Base-by-base conservation (phyloP, 2,329 filamentous ascomycete species). In the Botrytis medusae region DNA sequence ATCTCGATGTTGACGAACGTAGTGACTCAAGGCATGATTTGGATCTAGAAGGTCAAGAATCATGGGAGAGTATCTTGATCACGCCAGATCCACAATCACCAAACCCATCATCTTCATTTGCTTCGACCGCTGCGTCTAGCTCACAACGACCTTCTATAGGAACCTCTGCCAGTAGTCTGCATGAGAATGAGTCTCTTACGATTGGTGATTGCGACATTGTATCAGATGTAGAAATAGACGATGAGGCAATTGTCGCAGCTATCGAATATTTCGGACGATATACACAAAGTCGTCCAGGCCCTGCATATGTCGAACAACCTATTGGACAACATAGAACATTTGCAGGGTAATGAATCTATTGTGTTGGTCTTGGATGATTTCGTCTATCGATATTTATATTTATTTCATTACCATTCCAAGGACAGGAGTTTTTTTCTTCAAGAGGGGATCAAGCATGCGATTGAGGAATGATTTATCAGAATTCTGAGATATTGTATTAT, bases 1-100 rank as follows among this genome's bases (percentile, higher is more conserved):
- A 71, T 74, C 74, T 48, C 76, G 73, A 69, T 37, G 75, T 92
- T 1, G 91, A 97, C 81, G 94, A 94, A 6, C 87, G 97, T 25
- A 94, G 94, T 54, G 94, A 97, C 82, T 92, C 94, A 74, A 89
- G 93, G 75, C 90, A 94, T 77, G 97, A 94, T 81, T 84, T 93
- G n/a, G 94, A 91, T 79, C 91, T 92, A 14, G 91, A 83, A 71
- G 86, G 84, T 57, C 87, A 89, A 75, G 86, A 87, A 68, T 85
- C 86, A 1, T 98, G 95, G 95, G 92, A 95, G 74, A 93, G 91
- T 4, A 89, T 98, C 71, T 85, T 94, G 73, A 91, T 98, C 74
- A 91, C 92, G 0, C 93, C 93, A 0, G 94, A 97, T 81, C 90
- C 92, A 25, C 91, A 93, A 75, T 87, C 93, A 4, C 93, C 94